A percentile compares a stretch with the other conserved stretches of the same genome.
These are phyloP conservation scores for Alternaria atra DNA, from an alignment of 2,329 filamentous ascomycete species.

Conservation along the genomic window DNA sequence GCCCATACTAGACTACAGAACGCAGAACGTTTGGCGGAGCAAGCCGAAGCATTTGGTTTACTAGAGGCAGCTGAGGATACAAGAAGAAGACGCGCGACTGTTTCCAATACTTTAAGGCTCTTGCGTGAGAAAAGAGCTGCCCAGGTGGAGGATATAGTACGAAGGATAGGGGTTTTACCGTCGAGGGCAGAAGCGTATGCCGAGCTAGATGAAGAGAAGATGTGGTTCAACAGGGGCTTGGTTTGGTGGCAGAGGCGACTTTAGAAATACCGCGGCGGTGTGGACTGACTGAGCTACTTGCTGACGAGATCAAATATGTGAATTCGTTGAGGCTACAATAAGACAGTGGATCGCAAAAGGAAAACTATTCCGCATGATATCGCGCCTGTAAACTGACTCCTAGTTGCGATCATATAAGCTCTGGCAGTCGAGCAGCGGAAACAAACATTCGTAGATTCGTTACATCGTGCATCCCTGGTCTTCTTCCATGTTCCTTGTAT, in stretches of 20 bases:
- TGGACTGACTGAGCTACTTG: background rate
- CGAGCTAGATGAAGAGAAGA: too few relatives aligned
- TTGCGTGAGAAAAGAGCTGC: too few relatives aligned
- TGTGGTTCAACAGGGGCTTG: too few relatives aligned
- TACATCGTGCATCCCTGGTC: background rate
- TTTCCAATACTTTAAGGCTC: too few relatives aligned
- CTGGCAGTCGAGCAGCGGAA: background rate
- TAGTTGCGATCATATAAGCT: background rate
- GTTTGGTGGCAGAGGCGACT: background rate
- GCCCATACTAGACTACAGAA: fast-evolving
- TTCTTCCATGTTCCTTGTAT: background rate
- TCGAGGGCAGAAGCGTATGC: background rate
- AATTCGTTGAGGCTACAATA: background rate
- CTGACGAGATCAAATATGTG: background rate
- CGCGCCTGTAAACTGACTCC: fast-evolving
- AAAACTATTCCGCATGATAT: background rate
- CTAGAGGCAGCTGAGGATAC: background rate
- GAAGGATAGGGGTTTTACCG: background rate
- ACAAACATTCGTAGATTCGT: background rate
- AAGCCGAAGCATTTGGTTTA: background rate
- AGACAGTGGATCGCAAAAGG: background rate
- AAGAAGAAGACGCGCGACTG: background rate
- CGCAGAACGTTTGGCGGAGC: background rate
- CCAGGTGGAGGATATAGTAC: background rate
- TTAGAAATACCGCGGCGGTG: background rate